phyloP scores from a whole-genome alignment of 2,329 filamentous ascomycete genomes.

The Talaromyces sp. region DNA sequence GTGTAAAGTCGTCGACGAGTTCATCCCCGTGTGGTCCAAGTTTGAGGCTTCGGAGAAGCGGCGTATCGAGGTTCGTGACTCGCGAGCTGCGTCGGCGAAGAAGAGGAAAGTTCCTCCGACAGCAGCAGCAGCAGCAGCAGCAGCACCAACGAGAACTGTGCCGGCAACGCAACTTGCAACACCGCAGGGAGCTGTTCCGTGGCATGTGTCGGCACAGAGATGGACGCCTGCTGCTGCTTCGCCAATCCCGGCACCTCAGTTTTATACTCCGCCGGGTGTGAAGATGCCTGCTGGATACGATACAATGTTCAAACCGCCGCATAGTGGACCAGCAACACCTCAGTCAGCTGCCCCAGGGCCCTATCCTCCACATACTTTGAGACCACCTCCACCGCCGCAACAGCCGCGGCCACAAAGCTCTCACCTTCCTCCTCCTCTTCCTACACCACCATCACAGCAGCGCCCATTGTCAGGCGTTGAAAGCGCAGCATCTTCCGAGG shows the following conservation, averaged over 20 bases:
- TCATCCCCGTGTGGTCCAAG: constrained; percentile 37
- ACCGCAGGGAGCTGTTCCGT: not conserved
- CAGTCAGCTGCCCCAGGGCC: not conserved
- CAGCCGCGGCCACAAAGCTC: not conserved
- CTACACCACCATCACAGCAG: not conserved
- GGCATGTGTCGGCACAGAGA: constrained; percentile 7
- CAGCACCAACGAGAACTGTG: not conserved
- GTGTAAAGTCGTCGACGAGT: constrained; percentile 34
- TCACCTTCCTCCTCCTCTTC: not conserved
- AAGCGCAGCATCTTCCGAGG: constrained; percentile 11
- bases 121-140: not conserved
- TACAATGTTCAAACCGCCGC: constrained; percentile 28
- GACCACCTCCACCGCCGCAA: constrained; percentile 13
- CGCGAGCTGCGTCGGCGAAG: constrained; percentile 17
- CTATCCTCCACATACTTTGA: not conserved
- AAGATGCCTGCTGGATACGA: constrained; percentile 35
- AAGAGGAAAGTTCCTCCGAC: constrained; percentile 21
- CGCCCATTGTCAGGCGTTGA: not conserved
- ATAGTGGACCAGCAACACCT: constrained; percentile 5
- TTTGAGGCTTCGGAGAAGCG: constrained; percentile 34
- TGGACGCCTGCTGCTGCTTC: not conserved
- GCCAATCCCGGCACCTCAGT: constrained; percentile 4
- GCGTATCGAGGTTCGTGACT: constrained; percentile 34
- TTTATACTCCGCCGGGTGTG: constrained; percentile 17
- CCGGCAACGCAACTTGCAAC: not conserved